Percentiles rank a stretch among this genome's conserved stretches.
Conservation (phyloP, 495 filamentous ascomycete genomes). For the Sabuloglossum arenarium region DNA sequence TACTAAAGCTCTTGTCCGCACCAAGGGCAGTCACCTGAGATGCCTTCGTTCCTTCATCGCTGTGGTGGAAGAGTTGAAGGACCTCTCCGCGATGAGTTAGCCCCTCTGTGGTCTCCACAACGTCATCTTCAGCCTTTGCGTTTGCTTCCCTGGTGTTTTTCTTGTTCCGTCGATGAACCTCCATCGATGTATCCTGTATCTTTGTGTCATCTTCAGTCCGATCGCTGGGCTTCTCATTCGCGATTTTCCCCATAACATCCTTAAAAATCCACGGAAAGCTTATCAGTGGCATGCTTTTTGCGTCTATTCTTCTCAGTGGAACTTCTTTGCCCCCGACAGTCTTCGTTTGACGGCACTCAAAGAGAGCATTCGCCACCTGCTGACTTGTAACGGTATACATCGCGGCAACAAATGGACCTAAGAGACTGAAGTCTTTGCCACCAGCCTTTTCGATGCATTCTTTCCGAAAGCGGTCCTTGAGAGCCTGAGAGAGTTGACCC, state of each 20-base stretch:
- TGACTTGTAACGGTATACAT: conserved; percentile 70
- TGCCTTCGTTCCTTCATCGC: neutral
- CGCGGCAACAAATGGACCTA: conserved; percentile 59
- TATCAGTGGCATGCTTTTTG: conserved; percentile 50
- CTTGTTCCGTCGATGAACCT: neutral
- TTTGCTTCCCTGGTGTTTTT: neutral
- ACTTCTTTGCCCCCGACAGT: conserved; percentile 16
- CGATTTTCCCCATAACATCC: conserved; percentile 51
- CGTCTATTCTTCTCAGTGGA: neutral
- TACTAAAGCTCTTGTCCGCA: neutral
- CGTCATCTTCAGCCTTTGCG: neutral
- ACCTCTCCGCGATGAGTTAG: conserved; percentile 7
- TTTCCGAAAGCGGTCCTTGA: conserved; percentile 46
- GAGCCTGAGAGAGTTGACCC: conserved; percentile 33
- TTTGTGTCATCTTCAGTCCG: neutral
- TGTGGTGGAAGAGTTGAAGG: conserved; percentile 5
- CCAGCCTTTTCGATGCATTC: conserved; percentile 42
- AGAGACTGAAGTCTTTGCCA: conserved; percentile 29
- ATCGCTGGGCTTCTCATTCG: conserved; percentile 15
- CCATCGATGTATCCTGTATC: neutral
- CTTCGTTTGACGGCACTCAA: conserved; percentile 18
- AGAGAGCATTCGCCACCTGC: conserved; percentile 36
- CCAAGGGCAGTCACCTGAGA: neutral
- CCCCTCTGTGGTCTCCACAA: conserved; percentile 10
- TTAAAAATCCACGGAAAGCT: conserved; percentile 88